Evolutionary conservation across 495 filamentous ascomycete genomes (phyloP).

Genomic region (Chlorociboria aeruginascens): DNA sequence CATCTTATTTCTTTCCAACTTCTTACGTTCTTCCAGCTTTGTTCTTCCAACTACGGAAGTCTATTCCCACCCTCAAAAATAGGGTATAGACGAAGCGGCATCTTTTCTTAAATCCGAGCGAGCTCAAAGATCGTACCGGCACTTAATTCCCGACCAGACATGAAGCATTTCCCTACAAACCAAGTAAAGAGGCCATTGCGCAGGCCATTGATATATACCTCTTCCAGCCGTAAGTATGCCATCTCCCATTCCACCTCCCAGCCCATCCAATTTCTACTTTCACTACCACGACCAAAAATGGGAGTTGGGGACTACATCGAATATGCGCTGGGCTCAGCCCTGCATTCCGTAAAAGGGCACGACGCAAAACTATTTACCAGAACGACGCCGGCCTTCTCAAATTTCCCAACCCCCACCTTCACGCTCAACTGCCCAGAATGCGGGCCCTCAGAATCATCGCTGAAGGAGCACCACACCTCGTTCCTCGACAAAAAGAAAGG

Average conservation of each 20-base stretch:
- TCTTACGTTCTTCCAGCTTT: not conserved
- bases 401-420: not conserved
- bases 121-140: not conserved
- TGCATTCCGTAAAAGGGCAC: not conserved
- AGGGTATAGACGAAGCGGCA: not conserved
- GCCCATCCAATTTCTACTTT: not conserved
- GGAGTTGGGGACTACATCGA: not conserved
- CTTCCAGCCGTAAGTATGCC: not conserved
- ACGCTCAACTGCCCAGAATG: not conserved
- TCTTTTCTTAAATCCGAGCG: not conserved
- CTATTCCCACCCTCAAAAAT: not conserved
- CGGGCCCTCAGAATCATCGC: not conserved
- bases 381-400: not conserved
- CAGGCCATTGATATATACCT: not conserved
- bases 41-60: not conserved
- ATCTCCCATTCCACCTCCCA: not conserved
- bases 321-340: not conserved
- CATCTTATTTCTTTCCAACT: not conserved
- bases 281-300: not conserved
- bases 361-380: not conserved
- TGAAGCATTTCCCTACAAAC: not conserved
- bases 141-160: too few species aligned
- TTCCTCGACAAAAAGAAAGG: not conserved
- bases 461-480: not conserved
- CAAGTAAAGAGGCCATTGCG: not conserved